phyloP scores from a whole-genome alignment of 768 basidiomycete genomes.

The Mycena amicta region DNA sequence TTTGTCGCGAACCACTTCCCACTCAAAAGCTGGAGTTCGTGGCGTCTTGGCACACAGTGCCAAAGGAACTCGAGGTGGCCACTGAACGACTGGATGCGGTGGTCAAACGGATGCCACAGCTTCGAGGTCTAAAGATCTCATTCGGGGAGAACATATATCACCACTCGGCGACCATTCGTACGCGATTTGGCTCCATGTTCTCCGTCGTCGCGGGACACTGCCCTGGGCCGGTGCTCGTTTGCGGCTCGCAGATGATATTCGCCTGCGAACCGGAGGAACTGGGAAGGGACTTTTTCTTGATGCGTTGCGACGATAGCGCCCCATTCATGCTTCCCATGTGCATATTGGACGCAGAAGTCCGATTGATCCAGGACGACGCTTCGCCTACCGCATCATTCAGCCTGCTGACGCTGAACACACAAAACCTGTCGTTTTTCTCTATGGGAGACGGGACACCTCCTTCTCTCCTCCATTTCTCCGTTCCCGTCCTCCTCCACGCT shows the following conservation, averaged over 20 bases:
- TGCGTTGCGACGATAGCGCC: not conserved
- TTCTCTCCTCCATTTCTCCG: not conserved
- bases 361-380: not conserved
- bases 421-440: not conserved
- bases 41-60: not conserved
- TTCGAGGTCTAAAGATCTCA: not conserved
- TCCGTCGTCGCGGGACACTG: not conserved
- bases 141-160: not conserved
- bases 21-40: not conserved
- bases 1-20: not conserved
- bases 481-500: not conserved
- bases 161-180: not conserved
- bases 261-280: not conserved
- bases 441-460: not conserved
- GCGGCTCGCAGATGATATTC: not conserved
- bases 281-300: not conserved
- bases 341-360: not conserved
- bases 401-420: not conserved
- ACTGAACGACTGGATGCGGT: not conserved
- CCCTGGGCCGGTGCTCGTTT: not conserved
- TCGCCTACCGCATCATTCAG: not conserved
- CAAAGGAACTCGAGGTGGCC: not conserved
- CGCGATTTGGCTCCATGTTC: not conserved
- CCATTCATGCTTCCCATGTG: not conserved
- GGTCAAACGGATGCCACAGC: not conserved